A percentile compares a stretch with the other conserved stretches of the same genome.
Evolutionary conservation across 108 stramenopile species (phyloP).

Genomic region (Fistulifera pelliculosa): DNA sequence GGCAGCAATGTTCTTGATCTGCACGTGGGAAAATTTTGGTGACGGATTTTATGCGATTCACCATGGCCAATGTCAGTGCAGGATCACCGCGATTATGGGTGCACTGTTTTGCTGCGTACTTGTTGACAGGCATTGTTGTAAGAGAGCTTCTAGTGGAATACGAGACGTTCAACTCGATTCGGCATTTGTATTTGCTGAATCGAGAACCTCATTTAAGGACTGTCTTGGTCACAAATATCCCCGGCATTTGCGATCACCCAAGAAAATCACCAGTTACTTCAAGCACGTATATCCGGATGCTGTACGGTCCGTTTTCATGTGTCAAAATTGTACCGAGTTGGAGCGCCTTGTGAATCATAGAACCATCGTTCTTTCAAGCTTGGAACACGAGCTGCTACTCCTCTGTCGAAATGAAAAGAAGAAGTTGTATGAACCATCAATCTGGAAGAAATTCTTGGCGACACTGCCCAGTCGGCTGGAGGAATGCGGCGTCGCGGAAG

Average conservation of each 20-base stretch:
- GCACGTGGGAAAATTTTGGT: constrained; percentile 60
- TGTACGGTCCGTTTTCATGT: constrained; percentile 73
- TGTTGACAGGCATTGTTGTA: constrained; percentile 75
- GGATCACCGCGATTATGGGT: constrained; percentile 80
- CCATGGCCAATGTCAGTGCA: constrained; percentile 77
- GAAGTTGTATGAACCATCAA: constrained; percentile 41
- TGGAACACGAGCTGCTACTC: constrained; percentile 70
- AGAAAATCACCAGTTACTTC: constrained; percentile 73
- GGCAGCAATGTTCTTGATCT: constrained; percentile 64
- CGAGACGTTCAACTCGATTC: constrained; percentile 76
- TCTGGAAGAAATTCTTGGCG: constrained; percentile 24
- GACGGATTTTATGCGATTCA: constrained; percentile 79
- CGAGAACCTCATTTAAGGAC: constrained; percentile 81
- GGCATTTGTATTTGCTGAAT: constrained; percentile 76
- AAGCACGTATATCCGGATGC: constrained; percentile 83
- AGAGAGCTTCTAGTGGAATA: constrained; percentile 76
- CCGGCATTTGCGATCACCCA: constrained; percentile 67
- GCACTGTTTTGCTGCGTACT: constrained; percentile 81
- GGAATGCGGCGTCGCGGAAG: constrained; percentile 56
- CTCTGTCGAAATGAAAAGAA: constrained; percentile 66
- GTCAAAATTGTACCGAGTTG: constrained; percentile 70
- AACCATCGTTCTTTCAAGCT: constrained; percentile 48
- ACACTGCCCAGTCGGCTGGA: constrained; percentile 33
- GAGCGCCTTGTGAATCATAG: constrained; percentile 53
- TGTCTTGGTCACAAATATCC: constrained; percentile 83